Percentiles rank a stretch among this genome's conserved stretches.
phyloP scores from a whole-genome alignment of 1,284 basidiomycete species.

The Pisolithus thermaeus region DNA sequence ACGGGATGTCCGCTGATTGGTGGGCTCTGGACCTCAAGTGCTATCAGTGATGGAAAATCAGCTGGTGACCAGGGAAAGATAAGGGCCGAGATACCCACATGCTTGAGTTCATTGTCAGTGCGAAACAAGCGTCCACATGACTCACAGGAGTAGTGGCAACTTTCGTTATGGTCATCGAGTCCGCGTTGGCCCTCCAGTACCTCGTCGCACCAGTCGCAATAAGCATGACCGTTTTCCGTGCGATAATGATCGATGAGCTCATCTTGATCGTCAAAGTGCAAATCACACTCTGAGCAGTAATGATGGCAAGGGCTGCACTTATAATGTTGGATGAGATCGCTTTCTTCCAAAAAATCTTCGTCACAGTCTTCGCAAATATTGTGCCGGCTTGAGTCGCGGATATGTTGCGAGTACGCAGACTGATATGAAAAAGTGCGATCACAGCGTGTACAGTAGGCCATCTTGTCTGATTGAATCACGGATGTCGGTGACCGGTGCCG shows the following conservation, averaged over 20 bases:
- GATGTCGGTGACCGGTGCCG: too few species aligned
- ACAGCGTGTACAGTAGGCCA: neutral
- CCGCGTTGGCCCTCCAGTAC: too few species aligned
- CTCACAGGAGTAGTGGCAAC: neutral
- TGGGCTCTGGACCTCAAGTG: neutral
- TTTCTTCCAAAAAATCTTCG: constrained; percentile 8
- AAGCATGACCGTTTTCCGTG: neutral
- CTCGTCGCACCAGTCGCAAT: neutral
- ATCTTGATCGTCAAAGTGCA: neutral
- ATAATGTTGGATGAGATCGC: constrained; percentile 28
- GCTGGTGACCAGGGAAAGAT: neutral
- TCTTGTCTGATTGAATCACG: neutral
- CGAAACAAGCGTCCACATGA: neutral
- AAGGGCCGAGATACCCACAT: neutral
- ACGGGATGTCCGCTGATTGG: neutral
- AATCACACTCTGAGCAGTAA: neutral
- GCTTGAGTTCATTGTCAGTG: neutral
- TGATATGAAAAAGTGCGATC: neutral
- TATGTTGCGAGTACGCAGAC: neutral
- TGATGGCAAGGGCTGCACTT: neutral
- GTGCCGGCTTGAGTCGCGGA: neutral
- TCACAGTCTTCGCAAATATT: neutral
- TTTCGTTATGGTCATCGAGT: too few species aligned
- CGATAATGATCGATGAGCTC: neutral
- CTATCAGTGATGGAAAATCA: neutral